A percentile compares a stretch with the other conserved stretches of the same genome.
Conservation (phyloP, 352 stramenopile species). For the Phytophthora foliorum region DNA sequence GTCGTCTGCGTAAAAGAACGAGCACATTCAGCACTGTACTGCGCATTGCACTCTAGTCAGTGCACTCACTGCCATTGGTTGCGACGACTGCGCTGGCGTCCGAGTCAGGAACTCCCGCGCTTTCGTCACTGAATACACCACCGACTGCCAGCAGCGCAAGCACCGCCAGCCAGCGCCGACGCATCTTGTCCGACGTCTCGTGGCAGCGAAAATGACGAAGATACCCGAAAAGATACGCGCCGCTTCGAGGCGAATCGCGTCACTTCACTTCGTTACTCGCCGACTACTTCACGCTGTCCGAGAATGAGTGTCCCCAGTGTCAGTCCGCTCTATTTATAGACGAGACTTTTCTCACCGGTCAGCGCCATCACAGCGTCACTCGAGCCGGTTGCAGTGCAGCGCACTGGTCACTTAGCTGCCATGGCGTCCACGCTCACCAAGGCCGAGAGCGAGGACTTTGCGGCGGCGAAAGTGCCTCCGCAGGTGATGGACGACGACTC, state of each 20-base stretch:
- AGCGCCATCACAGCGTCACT: too few relatives aligned
- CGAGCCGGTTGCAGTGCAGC: not conserved
- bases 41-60: too few relatives aligned
- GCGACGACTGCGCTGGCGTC: not conserved
- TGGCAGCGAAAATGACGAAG: not conserved
- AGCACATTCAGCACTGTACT: not conserved
- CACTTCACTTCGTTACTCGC: not conserved
- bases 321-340: too few relatives aligned
- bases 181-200: conserved; percentile 1
- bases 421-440: conserved; percentile 55
- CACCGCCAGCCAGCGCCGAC: not conserved
- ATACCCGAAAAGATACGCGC: conserved; percentile 19
- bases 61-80: conserved; percentile 5
- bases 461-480: conserved; percentile 47
- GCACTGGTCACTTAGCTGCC: conserved; percentile 25
- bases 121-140: conserved; percentile 9
- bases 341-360: too few relatives aligned
- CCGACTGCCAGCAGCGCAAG: conserved; percentile 11
- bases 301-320: too few relatives aligned
- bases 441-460: conserved; percentile 77
- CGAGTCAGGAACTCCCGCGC: not conserved
- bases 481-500: conserved; percentile 23
- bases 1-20: not conserved
- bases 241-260: conserved; percentile 13
- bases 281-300: too few relatives aligned